phyloP scores from a whole-genome alignment of 1,139 yeast genomes.

The Protomyces inouyei region DNA sequence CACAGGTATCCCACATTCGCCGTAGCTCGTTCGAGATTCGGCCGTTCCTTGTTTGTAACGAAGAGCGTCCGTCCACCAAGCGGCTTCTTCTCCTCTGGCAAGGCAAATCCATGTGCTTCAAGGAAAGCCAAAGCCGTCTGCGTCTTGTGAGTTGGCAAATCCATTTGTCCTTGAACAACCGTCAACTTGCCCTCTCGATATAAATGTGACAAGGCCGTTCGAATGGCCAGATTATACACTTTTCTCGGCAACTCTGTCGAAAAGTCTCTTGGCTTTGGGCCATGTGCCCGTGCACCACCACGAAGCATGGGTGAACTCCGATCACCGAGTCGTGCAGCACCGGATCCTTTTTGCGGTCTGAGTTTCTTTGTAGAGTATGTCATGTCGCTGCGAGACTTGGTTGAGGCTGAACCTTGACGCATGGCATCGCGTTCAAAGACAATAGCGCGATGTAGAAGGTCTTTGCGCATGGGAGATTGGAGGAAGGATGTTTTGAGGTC shows the following conservation, averaged over 20 bases:
- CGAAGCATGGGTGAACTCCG: conserved; percentile 88
- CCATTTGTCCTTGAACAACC: conserved; percentile 60
- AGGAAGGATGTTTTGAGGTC: conserved; percentile 43
- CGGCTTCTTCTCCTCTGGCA: neutral
- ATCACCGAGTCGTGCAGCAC: conserved; percentile 94
- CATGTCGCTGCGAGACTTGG: conserved; percentile 67
- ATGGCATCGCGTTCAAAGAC: conserved; percentile 84
- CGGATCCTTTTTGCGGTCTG: conserved; percentile 87
- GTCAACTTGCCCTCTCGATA: conserved; percentile 68
- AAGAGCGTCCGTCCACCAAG: conserved; percentile 13
- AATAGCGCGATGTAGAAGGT: conserved; percentile 88
- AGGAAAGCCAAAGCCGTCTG: conserved; percentile 26
- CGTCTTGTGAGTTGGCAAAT: conserved; percentile 35
- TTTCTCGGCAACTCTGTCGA: conserved; percentile 74
- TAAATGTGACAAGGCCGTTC: conserved; percentile 74
- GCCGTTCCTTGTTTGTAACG: conserved; percentile 2
- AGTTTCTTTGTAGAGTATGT: conserved; percentile 81
- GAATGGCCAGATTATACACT: conserved; percentile 68
- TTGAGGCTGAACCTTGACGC: conserved; percentile 79
- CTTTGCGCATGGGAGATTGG: conserved; percentile 77
- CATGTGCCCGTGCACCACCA: conserved; percentile 87
- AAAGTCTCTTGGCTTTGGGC: conserved; percentile 83
- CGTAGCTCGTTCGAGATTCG: conserved; percentile 16
- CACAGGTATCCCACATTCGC: conserved; percentile 11
- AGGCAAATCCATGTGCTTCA: conserved; percentile 28